Conservation (phyloP, 116 monocot genomes). For the Posidonia oceanica region DNA sequence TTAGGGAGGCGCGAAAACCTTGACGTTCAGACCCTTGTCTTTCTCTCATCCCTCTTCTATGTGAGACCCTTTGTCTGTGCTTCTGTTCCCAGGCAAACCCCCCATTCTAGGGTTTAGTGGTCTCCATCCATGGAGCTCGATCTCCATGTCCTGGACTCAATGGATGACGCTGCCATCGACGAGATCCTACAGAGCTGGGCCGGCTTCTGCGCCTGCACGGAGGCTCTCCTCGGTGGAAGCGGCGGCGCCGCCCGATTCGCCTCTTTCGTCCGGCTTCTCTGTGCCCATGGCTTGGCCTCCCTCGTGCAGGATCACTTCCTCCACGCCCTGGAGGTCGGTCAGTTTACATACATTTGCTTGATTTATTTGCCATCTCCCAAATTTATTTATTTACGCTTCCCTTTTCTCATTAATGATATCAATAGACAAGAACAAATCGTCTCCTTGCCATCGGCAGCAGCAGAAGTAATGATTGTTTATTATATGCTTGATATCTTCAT, state of each 20-base stretch:
- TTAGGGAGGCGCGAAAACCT: no score
- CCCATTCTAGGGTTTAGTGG: no score
- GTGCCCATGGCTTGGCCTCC: constrained; percentile 31
- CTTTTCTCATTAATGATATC: not conserved
- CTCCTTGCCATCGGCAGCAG: not conserved
- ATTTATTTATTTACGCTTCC: not conserved
- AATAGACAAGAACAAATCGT: not conserved
- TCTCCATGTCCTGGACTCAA: constrained; percentile 20
- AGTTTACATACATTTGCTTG: not conserved
- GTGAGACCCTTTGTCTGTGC: no score
- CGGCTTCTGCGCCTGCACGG: constrained; percentile 38
- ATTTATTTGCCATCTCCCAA: no score
- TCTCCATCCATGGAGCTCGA: constrained; percentile 11
- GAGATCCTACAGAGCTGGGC: constrained; percentile 52
- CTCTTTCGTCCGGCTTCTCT: constrained; percentile 27
- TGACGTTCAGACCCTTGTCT: no score
- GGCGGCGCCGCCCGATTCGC: constrained; percentile 17
- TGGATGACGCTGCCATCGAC: constrained; percentile 26
- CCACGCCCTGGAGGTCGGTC: constrained; percentile 43
- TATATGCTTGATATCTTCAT: not conserved
- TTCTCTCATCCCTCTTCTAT: no score
- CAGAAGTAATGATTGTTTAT: no score
- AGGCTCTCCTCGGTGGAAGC: constrained; percentile 26
- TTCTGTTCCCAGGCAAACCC: no score
- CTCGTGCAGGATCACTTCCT: constrained; percentile 71